phyloP scores from a whole-genome alignment of 139 green algal genomes.

The Picochlorum sp. region DNA sequence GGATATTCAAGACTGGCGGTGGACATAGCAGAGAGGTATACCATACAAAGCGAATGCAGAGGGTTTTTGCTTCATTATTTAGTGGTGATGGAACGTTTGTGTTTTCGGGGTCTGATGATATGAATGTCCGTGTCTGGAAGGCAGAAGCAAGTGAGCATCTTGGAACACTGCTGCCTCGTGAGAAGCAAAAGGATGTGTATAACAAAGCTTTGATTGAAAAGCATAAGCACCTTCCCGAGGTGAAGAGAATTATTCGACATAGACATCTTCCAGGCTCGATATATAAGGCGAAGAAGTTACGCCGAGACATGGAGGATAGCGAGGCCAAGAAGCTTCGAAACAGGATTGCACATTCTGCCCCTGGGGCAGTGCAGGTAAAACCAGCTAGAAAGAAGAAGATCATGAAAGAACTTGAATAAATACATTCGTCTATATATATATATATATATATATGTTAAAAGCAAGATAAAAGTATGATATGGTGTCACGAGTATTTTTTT shows the following conservation, averaged over 20 bases:
- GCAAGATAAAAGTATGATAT: too few relatives aligned
- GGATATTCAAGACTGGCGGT: conserved; percentile 86
- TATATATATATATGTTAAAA: too few relatives aligned
- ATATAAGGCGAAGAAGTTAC: conserved; percentile 70
- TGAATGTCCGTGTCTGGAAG: conserved; percentile 60
- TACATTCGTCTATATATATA: too few relatives aligned
- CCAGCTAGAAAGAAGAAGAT: conserved; percentile 85
- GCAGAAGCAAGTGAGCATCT: conserved; percentile 80
- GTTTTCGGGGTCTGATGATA: conserved; percentile 72
- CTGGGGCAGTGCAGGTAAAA: conserved; percentile 69
- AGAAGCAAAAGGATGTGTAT: conserved; percentile 78
- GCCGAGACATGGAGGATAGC: conserved; percentile 56
- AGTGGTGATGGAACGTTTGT: conserved; percentile 88
- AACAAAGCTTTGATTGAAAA: conserved; percentile 72
- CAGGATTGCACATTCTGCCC: conserved; percentile 66
- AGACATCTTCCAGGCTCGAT: conserved; percentile 79
- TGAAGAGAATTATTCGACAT: conserved; percentile 83
- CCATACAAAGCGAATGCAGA: conserved; percentile 95
- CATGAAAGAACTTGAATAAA: conserved; percentile 68
- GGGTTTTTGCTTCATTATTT: conserved; percentile 78
- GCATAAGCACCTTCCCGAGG: conserved; percentile 93
- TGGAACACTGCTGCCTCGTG: conserved; percentile 75
- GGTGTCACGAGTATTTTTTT: too few relatives aligned
- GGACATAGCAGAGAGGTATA: conserved; percentile 83
- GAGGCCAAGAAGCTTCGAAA: conserved; percentile 66